Base-by-base conservation (phyloP, 2,329 filamentous ascomycete genomes). In the Botrytis elliptica region DNA sequence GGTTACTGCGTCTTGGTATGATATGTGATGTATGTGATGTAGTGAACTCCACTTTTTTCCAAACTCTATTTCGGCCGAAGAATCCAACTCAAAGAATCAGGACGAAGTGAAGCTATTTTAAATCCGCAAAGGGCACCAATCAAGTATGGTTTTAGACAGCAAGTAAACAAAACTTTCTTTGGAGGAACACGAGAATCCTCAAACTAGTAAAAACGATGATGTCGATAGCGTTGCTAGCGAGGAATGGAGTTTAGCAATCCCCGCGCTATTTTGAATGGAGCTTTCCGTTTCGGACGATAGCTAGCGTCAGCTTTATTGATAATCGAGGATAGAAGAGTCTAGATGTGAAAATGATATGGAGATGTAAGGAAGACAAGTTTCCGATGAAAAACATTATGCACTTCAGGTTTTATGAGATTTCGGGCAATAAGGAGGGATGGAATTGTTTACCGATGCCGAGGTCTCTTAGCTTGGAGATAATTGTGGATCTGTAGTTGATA, bases 61-160 rank as follows among this genome's bases (percentile, higher is more conserved):
- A 42, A 55, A 8, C 36, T 22, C n/a, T 68, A 38, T 29, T 55
- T 40, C 25, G 33, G 36, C 9, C 46, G 46, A 65, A 65, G n/a
- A 29, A 20, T 65, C 62, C 29, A 65, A 42, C 22, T n/a, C 20
- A 16, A 33, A 38, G 10, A 55, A 5, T 3, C 46, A 14, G 25
- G n/a, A n/a, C 18, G 25, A 55, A 16, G 1, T 20, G 8, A 25
- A 68, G 10, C 6, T 40, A 33, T 29, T 52, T 29, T 40, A 55
- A 68, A 68, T 55, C 46, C 65, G 46, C 46, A 55, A 55, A 68
- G 4, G 12, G 46, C 65, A 68, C 65, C 65, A 68, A 68, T 68
- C 36, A 55, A 5, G 22, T 40, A 40, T 33, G 14, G 38, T 5
- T 40, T 16, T 29, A 55, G 46, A 16, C 29, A 22, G 16, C 16